A percentile compares a stretch with the other conserved stretches of the same genome.
Evolutionary conservation across 2,329 filamentous ascomycete species (phyloP).

Genomic region (Cadophora sp.): DNA sequence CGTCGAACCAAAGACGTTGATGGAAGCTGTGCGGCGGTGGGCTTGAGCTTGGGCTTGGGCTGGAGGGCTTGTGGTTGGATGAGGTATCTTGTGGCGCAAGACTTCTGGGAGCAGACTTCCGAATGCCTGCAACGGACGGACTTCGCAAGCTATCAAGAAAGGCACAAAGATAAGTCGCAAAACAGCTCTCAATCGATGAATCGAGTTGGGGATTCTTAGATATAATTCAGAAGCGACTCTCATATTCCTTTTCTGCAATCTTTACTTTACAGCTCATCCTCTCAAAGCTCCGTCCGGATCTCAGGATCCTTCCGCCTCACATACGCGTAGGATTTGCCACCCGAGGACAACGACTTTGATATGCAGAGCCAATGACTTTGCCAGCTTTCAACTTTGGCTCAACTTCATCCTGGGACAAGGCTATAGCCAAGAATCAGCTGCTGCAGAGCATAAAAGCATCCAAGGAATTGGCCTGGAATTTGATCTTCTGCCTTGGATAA

Average conservation of each 20-base stretch:
- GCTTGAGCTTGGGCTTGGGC: not conserved
- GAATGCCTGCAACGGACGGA: not conserved
- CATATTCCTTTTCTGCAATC: not conserved
- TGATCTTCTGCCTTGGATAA: constrained; percentile 11
- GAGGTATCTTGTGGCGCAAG: not conserved
- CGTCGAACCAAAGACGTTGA: not conserved
- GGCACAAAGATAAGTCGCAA: not conserved
- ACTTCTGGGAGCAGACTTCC: not conserved
- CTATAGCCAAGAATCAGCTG: constrained; percentile 19
- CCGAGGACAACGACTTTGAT: constrained; percentile 6
- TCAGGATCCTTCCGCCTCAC: constrained; percentile 1
- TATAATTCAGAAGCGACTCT: not conserved
- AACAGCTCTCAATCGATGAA: not conserved
- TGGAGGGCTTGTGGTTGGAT: not conserved
- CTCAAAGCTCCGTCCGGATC: not conserved
- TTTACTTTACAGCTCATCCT: not conserved
- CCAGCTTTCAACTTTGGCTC: constrained; percentile 1
- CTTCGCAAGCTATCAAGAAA: not conserved
- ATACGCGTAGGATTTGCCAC: constrained; percentile 21
- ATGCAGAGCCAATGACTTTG: constrained; percentile 14
- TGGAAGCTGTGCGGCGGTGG: not conserved
- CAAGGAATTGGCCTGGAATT: constrained; percentile 18
- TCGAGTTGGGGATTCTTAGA: not conserved
- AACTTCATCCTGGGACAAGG: constrained; percentile 14
- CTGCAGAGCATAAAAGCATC: constrained; percentile 13